Base-by-base conservation (phyloP, 129 eudicot species). In the Artemisia argyi region DNA sequence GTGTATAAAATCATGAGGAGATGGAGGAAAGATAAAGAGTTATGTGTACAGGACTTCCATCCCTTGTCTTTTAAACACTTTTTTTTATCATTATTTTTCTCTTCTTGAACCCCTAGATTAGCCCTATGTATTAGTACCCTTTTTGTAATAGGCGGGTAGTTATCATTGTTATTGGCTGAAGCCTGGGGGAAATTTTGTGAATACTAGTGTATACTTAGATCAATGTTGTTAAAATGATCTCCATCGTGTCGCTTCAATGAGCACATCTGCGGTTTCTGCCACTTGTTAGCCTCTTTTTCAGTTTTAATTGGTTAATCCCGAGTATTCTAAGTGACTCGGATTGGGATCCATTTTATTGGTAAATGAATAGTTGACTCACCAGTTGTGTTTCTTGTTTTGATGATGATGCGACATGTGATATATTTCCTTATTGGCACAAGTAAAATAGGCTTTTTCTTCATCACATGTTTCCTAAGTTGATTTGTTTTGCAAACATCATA, bases 151-250 rank as follows among this genome's bases (percentile, higher is more conserved):
- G 76, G 80, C 80, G 72, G 85, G 72, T 85, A 30, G 55, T 76
- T 77, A 80, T 72, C 44, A 71, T 83, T 80, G 79, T 79, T 81
- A 74, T 77, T 30, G 85, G 96, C 87, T 62, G 62, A 83, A 83
- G 91, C 84, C 88, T 77, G 79, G 74, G 81, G 77, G 77, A 75
- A 78, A 68, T 82, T 82, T 85, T 89, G 96, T 88, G 87, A 83
- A 92, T 85, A 87, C 76, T 44, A 78, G 74, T 82, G 62, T 77
- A 79, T 76, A 73, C 83, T 72, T 66, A 61, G 65, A 81, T 72
- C 71, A 76, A 58, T 79, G 78, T 77, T 78, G 82, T 83, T 74
- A 63, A 68, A 77, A 63, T 73, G 69, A 61, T 48, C 68, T 20
- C 78, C 80, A 66, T 30, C 65, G 71, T 30, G 50, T 42, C 67